Evolutionary conservation across 2,329 filamentous ascomycete species (phyloP), one percentile per base, ranked within the genome.

Genomic region (Coniochaeta hoffmannii): DNA sequence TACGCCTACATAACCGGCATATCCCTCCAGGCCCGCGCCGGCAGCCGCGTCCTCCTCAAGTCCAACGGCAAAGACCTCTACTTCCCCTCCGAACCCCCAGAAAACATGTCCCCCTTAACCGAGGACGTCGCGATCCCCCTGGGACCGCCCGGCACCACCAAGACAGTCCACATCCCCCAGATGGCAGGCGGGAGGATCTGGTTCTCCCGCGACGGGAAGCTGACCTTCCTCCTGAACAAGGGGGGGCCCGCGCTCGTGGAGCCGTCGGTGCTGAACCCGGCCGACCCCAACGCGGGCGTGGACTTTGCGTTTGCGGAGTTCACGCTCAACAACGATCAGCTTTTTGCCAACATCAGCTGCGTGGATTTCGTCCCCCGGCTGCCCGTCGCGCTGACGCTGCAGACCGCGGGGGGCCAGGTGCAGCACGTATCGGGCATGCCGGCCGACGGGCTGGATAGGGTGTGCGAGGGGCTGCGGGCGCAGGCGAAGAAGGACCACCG

Each of bases 1-100:
- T 86, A 78, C 60, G 83, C 83, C 36, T 87, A 86, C 67, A 81
- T 89, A 64, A 88, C 82, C 4, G 85, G 85, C 11, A 74, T 77
- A 24, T 81, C 82, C 1, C 69, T 86, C 31, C 46, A 30, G 6
- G 76, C 82, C 50, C 62, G 69, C 54, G 62, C 63, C 55, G 63
- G 65, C 26, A 61, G 65, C 51, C 70, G 71, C n/a, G 69, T 70
- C 52, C 63, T 75, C 28, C 61, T 75, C 57, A 67, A 67, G 54
- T 62, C 69, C 59, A 76, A 81, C 52, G 76, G 77, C 63, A 77
- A 77, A 59, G 71, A 72, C 2, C 70, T 83, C 12, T 81, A 85
- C 64, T 78, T 85, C 53, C 75, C 86, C 3, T 71, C 78, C 59
- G 70, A 80, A 3, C 83, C 84, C 1, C 62, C 71, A 5, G 44